These are phyloP conservation scores for Nigrograna mackinnonii DNA, from an alignment of 2,329 filamentous ascomycete genomes.

Conservation along the genomic window DNA sequence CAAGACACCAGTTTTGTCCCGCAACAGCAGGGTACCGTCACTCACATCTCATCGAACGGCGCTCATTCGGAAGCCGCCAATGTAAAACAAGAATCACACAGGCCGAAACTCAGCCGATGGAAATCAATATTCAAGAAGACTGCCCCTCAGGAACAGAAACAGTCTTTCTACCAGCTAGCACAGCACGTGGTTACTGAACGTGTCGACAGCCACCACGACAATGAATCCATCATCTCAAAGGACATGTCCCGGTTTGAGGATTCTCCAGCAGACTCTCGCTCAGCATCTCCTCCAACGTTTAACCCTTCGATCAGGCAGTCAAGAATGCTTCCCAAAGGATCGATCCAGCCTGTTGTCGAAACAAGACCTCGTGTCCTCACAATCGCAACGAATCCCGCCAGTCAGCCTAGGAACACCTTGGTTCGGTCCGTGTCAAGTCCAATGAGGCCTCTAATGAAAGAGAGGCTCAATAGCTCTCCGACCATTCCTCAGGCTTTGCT, in stretches of 20 bases:
- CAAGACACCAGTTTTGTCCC: constrained; percentile 19
- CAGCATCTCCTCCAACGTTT: constrained; percentile 28
- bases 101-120: constrained; percentile 42
- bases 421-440: constrained; percentile 21
- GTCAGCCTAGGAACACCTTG: constrained; percentile 15
- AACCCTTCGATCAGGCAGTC: constrained; percentile 33
- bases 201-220: constrained; percentile 37
- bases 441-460: constrained; percentile 17
- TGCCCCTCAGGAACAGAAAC: constrained; percentile 23
- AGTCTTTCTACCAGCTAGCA: constrained; percentile 39
- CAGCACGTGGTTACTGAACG: constrained; percentile 24
- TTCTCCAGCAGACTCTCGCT: constrained; percentile 11
- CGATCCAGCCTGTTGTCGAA: constrained; percentile 16
- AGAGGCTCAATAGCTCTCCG: constrained; percentile 8
- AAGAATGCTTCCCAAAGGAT: constrained; percentile 25
- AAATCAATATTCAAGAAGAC: constrained; percentile 42
- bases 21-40: constrained; percentile 17
- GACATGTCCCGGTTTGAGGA: constrained; percentile 14
- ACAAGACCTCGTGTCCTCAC: constrained; percentile 24
- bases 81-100: constrained; percentile 19
- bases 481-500: constrained; percentile 20
- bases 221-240: constrained; percentile 22
- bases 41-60: constrained; percentile 17
- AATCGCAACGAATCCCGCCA: constrained; percentile 13
- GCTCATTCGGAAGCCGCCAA: not conserved